These are phyloP conservation scores for Trametes punicea DNA, from an alignment of 768 basidiomycete genomes.

Conservation along the genomic window DNA sequence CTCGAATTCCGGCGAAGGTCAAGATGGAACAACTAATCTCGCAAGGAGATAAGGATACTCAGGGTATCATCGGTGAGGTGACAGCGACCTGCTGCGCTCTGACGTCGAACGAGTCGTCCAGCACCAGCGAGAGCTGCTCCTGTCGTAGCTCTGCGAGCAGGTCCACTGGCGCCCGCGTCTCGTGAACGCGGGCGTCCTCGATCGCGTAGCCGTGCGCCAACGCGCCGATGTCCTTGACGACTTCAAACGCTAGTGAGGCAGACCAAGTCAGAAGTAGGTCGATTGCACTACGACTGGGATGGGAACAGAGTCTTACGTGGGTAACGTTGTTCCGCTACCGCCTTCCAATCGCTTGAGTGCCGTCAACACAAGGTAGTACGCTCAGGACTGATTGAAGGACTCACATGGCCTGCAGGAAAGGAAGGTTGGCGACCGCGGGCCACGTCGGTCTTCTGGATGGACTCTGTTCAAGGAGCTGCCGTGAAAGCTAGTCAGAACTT, in stretches of 20 bases:
- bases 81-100: background rate
- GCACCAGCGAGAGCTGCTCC: constrained; percentile 1
- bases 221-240: background rate
- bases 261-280: background rate
- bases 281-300: background rate
- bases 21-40: too few species aligned
- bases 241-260: background rate
- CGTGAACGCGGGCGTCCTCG: background rate
- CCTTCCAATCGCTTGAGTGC: constrained; percentile 4
- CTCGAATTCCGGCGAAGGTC: too few species aligned
- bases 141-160: background rate
- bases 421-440: background rate
- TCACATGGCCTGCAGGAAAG: background rate
- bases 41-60: background rate
- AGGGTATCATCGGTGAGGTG: background rate
- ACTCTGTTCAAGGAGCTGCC: background rate
- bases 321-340: background rate
- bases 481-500: background rate
- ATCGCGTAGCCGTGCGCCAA: constrained; percentile 1
- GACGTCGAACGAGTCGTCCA: constrained; percentile 10
- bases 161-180: background rate
- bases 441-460: background rate
- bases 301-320: background rate
- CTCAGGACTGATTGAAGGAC: background rate
- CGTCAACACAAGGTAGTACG: background rate